Percentiles rank a stretch among this genome's conserved stretches.
Conservation (phyloP, 1,284 basidiomycete genomes). For the Trichosporon faecale region DNA sequence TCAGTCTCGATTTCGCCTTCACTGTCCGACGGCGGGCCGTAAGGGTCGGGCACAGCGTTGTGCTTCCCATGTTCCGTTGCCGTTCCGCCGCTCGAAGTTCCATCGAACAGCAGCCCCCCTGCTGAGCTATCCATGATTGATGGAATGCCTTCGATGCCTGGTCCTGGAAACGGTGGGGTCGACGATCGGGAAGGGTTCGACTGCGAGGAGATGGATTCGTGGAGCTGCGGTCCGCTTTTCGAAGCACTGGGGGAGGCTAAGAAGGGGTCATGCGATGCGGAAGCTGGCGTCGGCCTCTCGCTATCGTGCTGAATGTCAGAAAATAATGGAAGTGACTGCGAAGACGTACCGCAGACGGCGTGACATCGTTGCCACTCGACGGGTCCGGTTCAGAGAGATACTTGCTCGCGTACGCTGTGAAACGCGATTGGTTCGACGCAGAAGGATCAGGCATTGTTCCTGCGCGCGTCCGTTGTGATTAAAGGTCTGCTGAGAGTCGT, state of each 20-base stretch:
- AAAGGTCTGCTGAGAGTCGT: not conserved
- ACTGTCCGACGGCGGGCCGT: slow-evolving; percentile 39
- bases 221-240: slow-evolving; percentile 34
- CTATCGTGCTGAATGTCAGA: not conserved
- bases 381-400: slow-evolving; percentile 25
- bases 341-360: not conserved
- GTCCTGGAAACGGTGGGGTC: slow-evolving; percentile 46
- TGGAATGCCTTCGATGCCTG: slow-evolving; percentile 42
- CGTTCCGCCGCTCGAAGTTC: not conserved
- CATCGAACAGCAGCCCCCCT: slow-evolving; percentile 36
- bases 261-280: slow-evolving; percentile 43
- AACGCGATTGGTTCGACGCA: slow-evolving; percentile 23
- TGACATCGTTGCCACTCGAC: slow-evolving; percentile 9
- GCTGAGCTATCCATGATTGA: slow-evolving; percentile 37
- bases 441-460: not conserved
- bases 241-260: slow-evolving; percentile 39
- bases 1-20: slow-evolving; percentile 37
- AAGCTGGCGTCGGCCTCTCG: not conserved
- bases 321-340: not conserved
- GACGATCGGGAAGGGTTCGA: slow-evolving; percentile 30
- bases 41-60: slow-evolving; percentile 40
- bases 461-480: slow-evolving; percentile 10
- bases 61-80: not conserved
- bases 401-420: slow-evolving; percentile 45
- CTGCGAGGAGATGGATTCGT: slow-evolving; percentile 31